Evolutionary conservation across 441 rosid species (phyloP), one percentile per base, ranked within the genome.

Genomic region (Syzygium syzygioides): DNA sequence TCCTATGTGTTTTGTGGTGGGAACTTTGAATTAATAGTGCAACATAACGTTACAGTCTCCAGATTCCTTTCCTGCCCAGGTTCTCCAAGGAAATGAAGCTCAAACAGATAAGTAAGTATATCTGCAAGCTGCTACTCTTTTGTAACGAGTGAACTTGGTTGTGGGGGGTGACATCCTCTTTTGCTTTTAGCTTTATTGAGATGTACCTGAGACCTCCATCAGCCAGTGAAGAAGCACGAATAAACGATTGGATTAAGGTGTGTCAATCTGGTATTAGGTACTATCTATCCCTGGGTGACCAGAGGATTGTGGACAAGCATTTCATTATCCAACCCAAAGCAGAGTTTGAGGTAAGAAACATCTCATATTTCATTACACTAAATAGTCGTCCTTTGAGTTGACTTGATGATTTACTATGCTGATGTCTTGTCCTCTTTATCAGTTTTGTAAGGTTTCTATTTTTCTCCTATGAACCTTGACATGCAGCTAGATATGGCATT

Each of bases 201-300:
- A 98, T 98, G 99, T 98, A 98, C 94, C 99, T 98, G 79, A 95
- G 99, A 92, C 99, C 99, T 60, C 99, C 99, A 45, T 94, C 97
- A 87, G 99, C 99, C 50, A 97, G 93, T 80, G 99, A 98, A 92
- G 99, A 96, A 94, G 99, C 99, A 79, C 92, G 95, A 60, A 96
- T 97, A 90, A 98, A 92, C 92, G 99, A 98, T 91, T 98, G 99
- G 99, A 98, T 98, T 71, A 98, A 98, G 93, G 97, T 97, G 94
- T 97, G 99, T 19, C 99, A 97, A 92, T 93, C 98, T 96, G 99
- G 99, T 93, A 98, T 97, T 90, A 94, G 95, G 92, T 97, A 98
- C 92, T 97, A 98, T 94, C 93, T 98, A 88, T 96, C 99, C 83
- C 96, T 98, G 57, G 99, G 99, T 79, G 99, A 98, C 91, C 98